Conservation (phyloP, 2,329 filamentous ascomycete species). For the Colletotrichum destructivum region DNA sequence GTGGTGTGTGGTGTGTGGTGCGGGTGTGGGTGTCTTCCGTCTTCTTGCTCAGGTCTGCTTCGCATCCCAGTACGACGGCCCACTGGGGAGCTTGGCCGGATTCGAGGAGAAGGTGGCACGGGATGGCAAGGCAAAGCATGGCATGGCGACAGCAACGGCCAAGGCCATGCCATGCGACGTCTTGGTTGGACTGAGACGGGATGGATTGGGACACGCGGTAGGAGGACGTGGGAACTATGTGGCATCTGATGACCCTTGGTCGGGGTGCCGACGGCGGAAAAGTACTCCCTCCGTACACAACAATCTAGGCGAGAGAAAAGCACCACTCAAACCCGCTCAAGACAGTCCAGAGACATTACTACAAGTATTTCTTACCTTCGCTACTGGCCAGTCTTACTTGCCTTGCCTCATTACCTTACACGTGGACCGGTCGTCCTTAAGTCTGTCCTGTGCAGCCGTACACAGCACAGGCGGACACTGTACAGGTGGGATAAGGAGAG, state of each 20-base stretch:
- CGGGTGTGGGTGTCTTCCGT: neutral
- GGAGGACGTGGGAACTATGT: neutral
- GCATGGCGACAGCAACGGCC: conserved; percentile 12
- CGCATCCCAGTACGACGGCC: neutral
- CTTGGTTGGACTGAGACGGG: neutral
- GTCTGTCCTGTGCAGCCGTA: neutral
- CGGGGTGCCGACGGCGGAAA: neutral
- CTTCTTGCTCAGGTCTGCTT: conserved; percentile 3
- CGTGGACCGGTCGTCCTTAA: neutral
- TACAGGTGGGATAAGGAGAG: conserved; percentile 5
- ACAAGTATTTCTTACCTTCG: neutral
- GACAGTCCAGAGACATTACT: conserved; percentile 6
- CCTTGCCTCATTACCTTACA: neutral
- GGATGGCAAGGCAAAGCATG: conserved; percentile 14
- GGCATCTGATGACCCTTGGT: neutral
- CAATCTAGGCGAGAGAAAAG: neutral
- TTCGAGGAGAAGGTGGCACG: conserved; percentile 30
- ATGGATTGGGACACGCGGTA: neutral
- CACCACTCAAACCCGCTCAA: conserved; percentile 1
- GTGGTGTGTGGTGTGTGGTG: conserved; percentile 1
- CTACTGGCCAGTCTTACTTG: neutral
- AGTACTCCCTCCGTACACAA: neutral
- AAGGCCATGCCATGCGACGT: neutral
- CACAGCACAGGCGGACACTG: too few relatives aligned
- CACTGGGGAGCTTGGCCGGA: neutral